A percentile compares a stretch with the other conserved stretches of the same genome.
Conservation (phyloP, 2,329 filamentous ascomycete species). For the Didymella segeticola region DNA sequence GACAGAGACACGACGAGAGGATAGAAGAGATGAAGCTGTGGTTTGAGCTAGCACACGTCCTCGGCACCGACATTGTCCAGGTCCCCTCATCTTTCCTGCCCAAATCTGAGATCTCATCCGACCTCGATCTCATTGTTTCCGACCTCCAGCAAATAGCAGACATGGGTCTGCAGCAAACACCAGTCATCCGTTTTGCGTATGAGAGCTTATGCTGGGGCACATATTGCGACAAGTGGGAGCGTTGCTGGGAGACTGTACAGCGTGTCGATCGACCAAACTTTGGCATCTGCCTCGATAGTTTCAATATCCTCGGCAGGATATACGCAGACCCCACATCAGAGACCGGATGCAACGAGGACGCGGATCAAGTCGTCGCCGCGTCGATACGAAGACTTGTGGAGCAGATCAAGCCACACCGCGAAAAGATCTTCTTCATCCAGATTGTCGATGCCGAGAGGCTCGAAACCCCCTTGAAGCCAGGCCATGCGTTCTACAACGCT, state of each 20-base stretch:
- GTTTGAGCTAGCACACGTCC: slow-evolving; percentile 69
- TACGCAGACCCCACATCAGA: slow-evolving; percentile 70
- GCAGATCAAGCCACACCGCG: slow-evolving; percentile 59
- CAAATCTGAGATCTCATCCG: slow-evolving; percentile 57
- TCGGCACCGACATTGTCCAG: slow-evolving; percentile 75
- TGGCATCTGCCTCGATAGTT: slow-evolving; percentile 78
- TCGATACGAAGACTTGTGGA: slow-evolving; percentile 63
- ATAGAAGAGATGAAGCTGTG: slow-evolving; percentile 71
- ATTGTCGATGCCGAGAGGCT: slow-evolving; percentile 76
- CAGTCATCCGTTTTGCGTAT: slow-evolving; percentile 72
- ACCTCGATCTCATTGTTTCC: slow-evolving; percentile 63
- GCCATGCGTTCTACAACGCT: slow-evolving; percentile 65
- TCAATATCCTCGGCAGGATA: slow-evolving; percentile 75
- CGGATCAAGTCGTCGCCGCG: slow-evolving; percentile 60
- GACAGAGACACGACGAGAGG: slow-evolving; percentile 62
- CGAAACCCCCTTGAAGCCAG: slow-evolving; percentile 60
- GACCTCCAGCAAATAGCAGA: slow-evolving; percentile 73
- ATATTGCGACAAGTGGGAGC: slow-evolving; percentile 73
- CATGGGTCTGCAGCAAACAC: slow-evolving; percentile 64
- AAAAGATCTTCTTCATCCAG: slow-evolving; percentile 77
- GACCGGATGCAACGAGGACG: slow-evolving; percentile 59
- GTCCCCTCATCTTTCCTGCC: slow-evolving; percentile 76
- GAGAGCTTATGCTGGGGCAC: slow-evolving; percentile 78
- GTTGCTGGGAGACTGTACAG: slow-evolving; percentile 71
- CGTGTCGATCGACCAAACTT: slow-evolving; percentile 73